phyloP scores from a whole-genome alignment of 139 green algal species.

The Auxenochlorella pyrenoidosa region DNA sequence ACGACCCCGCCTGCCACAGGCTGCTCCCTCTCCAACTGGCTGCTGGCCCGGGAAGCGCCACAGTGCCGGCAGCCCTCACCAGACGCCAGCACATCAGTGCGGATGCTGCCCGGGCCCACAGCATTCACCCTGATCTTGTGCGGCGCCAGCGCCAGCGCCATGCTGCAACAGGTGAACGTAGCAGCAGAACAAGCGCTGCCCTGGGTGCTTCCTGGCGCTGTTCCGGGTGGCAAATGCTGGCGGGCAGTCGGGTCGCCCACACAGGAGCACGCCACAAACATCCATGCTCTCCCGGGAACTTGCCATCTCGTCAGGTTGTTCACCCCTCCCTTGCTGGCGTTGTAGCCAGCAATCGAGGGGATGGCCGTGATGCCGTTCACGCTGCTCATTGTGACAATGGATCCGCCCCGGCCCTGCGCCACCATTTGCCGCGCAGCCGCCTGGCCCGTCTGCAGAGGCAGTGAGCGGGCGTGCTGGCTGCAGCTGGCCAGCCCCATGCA shows the following conservation, averaged over 20 bases:
- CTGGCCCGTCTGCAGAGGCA: conserved; percentile 59
- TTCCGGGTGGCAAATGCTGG: no score
- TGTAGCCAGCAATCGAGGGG: conserved; percentile 51
- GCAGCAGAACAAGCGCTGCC: no score
- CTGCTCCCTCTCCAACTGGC: no score
- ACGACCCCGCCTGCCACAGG: no score
- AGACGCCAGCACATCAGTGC: conserved; percentile 81
- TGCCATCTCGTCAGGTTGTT: conserved; percentile 79
- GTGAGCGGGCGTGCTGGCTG: background rate
- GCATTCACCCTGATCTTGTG: conserved; percentile 90
- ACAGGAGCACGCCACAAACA: background rate
- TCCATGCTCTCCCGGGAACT: no score
- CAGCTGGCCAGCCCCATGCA: background rate
- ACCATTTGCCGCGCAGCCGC: conserved; percentile 79
- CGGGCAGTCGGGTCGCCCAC: no score
- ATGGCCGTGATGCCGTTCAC: conserved; percentile 89
- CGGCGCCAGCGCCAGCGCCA: conserved; percentile 80
- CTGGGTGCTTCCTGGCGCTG: no score
- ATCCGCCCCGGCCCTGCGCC: conserved; percentile 67
- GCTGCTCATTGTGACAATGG: conserved; percentile 86
- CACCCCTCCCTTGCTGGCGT: conserved; percentile 88
- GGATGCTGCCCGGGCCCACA: conserved; percentile 85
- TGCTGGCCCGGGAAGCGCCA: no score
- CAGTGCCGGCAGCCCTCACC: background rate
- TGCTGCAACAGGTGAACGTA: conserved; percentile 44